Conservation (phyloP, 371 early-diverging fungal species). For the Mucor circinelloides region DNA sequence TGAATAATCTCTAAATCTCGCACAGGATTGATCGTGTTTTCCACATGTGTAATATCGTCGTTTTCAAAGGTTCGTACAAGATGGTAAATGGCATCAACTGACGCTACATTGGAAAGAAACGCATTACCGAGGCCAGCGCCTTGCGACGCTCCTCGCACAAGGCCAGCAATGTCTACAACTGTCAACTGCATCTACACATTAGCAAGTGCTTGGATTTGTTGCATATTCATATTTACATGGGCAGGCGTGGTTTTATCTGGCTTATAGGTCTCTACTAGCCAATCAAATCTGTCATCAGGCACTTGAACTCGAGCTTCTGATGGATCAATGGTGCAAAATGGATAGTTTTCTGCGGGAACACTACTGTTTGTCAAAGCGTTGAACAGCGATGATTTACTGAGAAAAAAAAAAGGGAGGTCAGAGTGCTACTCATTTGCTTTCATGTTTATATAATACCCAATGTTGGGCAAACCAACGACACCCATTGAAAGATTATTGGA, state of each 20-base stretch:
- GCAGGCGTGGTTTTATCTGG: constrained; percentile 67
- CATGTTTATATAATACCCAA: constrained; percentile 61
- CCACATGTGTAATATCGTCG: constrained; percentile 89
- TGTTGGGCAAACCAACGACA: constrained; percentile 96
- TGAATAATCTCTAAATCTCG: constrained; percentile 91
- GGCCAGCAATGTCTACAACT: constrained; percentile 95
- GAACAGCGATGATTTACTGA: constrained; percentile 87
- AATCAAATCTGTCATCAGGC: constrained; percentile 82
- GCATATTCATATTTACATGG: constrained; percentile 33
- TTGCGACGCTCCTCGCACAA: constrained; percentile 85
- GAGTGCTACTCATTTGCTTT: neutral
- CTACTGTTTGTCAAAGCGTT: constrained; percentile 85
- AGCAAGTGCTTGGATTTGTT: neutral
- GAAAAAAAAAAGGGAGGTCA: neutral
- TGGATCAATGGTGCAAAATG: constrained; percentile 82
- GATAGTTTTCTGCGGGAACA: constrained; percentile 82
- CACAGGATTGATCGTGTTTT: constrained; percentile 85
- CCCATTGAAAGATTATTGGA: constrained; percentile 92
- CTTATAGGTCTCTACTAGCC: constrained; percentile 70
- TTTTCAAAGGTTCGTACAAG: constrained; percentile 86
- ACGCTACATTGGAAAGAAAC: constrained; percentile 89
- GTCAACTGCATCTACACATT: constrained; percentile 51
- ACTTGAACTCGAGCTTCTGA: constrained; percentile 81
- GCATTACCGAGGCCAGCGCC: constrained; percentile 91
- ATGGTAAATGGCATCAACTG: constrained; percentile 95